A percentile compares a stretch with the other conserved stretches of the same genome.
These are phyloP conservation scores for Penicillium sp. DNA, from an alignment of 2,329 filamentous ascomycete species.

Conservation along the genomic window DNA sequence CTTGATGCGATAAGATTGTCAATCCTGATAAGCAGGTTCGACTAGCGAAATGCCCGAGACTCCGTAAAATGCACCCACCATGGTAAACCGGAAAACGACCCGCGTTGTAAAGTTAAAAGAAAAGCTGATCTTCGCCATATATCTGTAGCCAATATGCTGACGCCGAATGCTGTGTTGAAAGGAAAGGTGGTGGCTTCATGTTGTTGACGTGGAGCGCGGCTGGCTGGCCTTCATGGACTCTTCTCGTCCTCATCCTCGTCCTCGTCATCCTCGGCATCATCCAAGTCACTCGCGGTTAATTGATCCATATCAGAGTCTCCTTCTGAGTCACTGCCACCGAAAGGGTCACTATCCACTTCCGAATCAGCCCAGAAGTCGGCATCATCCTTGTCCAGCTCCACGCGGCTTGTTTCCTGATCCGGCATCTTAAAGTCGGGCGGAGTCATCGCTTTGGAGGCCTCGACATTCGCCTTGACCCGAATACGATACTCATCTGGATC, in stretches of 20 bases:
- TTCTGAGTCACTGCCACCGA: slow-evolving; percentile 69
- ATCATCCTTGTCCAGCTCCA: slow-evolving; percentile 68
- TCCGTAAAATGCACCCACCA: neutral
- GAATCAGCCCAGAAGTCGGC: slow-evolving; percentile 77
- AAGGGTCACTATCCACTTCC: slow-evolving; percentile 71
- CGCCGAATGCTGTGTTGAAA: neutral
- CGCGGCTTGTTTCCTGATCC: slow-evolving; percentile 52
- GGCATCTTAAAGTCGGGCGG: slow-evolving; percentile 81
- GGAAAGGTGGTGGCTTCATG: neutral
- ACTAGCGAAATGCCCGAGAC: neutral
- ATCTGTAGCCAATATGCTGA: neutral
- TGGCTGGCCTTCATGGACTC: neutral
- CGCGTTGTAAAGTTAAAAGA: neutral
- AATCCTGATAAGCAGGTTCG: neutral
- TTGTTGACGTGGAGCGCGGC: neutral
- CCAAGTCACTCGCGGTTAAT: slow-evolving; percentile 57
- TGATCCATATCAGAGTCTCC: slow-evolving; percentile 46
- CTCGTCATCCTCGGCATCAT: slow-evolving; percentile 15
- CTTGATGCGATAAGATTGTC: neutral
- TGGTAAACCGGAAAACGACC: neutral
- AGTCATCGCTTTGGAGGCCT: slow-evolving; percentile 74
- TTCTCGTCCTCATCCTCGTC: neutral
- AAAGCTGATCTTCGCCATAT: neutral
- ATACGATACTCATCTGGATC: slow-evolving; percentile 67
- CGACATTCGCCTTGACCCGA: slow-evolving; percentile 68